Conservation (phyloP, 2,329 filamentous ascomycete species). For the Colletotrichum agaves region DNA sequence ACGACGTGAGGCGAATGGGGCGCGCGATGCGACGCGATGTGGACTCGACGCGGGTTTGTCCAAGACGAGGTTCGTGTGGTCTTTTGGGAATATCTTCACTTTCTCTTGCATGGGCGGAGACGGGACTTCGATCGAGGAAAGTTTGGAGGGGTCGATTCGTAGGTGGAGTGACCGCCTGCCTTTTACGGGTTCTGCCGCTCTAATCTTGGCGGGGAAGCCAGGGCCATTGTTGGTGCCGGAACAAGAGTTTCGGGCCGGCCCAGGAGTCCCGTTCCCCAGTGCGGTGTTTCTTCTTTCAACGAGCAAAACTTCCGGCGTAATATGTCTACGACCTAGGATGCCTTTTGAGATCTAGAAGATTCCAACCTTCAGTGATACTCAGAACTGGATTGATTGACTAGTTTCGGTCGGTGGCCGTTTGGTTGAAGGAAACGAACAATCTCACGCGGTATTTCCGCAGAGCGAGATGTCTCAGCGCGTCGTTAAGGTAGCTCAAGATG, state of each 20-base stretch:
- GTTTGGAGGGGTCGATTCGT: constrained; percentile 6
- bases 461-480: no score
- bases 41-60: background rate
- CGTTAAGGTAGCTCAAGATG: no score
- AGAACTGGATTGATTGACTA: background rate
- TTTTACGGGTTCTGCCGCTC: background rate
- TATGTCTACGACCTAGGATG: background rate
- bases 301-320: background rate
- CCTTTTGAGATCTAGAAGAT: background rate
- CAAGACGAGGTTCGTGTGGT: background rate
- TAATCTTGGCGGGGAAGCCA: background rate
- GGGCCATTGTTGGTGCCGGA: constrained; percentile 3
- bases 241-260: background rate
- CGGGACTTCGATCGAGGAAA: background rate
- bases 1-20: background rate
- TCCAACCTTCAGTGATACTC: no score
- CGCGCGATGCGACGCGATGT: background rate
- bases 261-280: background rate
- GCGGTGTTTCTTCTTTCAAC: background rate
- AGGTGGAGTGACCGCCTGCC: constrained; percentile 8
- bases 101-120: background rate
- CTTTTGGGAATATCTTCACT: constrained; percentile 35
- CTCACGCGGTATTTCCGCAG: no score
- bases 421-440: no score
- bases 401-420: background rate